phyloP scores from a whole-genome alignment of 257 asterid genomes.

The Mitragyna speciosa region DNA sequence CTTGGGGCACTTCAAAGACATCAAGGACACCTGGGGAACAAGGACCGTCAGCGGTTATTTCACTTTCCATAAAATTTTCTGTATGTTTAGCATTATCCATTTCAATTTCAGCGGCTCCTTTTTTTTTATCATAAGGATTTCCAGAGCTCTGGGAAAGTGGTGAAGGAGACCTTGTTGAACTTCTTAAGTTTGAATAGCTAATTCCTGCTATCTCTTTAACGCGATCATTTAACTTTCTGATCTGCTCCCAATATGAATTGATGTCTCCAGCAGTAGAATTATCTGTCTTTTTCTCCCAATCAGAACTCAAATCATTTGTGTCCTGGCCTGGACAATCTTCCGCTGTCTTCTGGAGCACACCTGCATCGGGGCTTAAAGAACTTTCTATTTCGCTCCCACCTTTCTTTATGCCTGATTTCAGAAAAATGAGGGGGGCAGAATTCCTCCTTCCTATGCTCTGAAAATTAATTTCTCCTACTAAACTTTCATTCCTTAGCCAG shows the following conservation, averaged over 20 bases:
- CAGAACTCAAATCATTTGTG: conserved; percentile 26
- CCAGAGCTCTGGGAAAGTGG: conserved; percentile 34
- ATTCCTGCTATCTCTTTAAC: conserved; percentile 71
- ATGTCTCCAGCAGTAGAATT: conserved; percentile 36
- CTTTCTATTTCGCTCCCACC: conserved; percentile 39
- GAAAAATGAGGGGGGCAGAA: conserved; percentile 49
- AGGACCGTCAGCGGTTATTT: conserved; percentile 27
- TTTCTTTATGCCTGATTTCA: conserved; percentile 39
- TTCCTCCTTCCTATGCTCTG: conserved; percentile 52
- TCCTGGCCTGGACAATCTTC: conserved; percentile 44
- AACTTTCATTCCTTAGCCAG: conserved; percentile 46
- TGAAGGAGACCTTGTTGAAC: conserved; percentile 43
- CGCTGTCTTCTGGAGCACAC: conserved; percentile 25
- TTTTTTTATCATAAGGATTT: conserved; percentile 26
- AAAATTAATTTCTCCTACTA: conserved; percentile 32
- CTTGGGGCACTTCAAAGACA: conserved; percentile 91
- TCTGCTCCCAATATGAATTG: conserved; percentile 60
- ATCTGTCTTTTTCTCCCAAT: conserved; percentile 45
- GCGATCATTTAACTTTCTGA: conserved; percentile 51
- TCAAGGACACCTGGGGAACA: conserved; percentile 57
- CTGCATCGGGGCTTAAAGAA: conserved; percentile 35
- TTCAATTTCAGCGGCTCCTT: conserved; percentile 26
- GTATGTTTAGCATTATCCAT: conserved; percentile 25
- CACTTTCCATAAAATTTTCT: conserved; percentile 19
- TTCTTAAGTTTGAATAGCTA: conserved; percentile 26